Percentiles rank a stretch among this genome's conserved stretches.
Evolutionary conservation across 2,329 filamentous ascomycete species (phyloP).

Genomic region (Metarhizium album): DNA sequence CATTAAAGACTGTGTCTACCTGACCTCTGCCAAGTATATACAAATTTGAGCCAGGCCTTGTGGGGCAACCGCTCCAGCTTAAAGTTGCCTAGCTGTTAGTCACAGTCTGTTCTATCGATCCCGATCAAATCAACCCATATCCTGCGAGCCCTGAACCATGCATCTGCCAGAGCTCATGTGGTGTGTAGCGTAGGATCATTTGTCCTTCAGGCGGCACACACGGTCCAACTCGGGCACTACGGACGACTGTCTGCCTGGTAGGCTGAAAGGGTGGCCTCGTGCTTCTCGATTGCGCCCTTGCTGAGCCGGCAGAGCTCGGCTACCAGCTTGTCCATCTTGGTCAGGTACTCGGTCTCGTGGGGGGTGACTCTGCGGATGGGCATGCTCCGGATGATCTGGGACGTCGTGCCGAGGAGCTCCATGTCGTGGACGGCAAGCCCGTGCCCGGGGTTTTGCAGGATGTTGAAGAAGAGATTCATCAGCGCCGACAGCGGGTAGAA

Average conservation of each 20-base stretch:
- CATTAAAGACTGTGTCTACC: too few species aligned
- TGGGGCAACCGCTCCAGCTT: too few species aligned
- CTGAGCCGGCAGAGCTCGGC: constrained; percentile 32
- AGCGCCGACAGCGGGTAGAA: constrained; percentile 47
- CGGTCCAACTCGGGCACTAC: too few species aligned
- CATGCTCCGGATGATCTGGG: constrained; percentile 32
- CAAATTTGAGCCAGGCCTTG: too few species aligned
- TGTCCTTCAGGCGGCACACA: too few species aligned
- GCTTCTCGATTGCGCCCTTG: constrained; percentile 29
- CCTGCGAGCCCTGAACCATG: too few species aligned
- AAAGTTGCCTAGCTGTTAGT: too few species aligned
- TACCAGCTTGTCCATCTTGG: constrained; percentile 31
- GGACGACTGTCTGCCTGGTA: neutral
- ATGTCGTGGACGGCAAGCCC: constrained; percentile 33
- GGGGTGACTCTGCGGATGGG: constrained; percentile 16
- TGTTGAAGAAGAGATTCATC: constrained; percentile 43
- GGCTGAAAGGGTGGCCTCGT: neutral
- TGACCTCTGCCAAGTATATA: too few species aligned
- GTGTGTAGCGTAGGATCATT: too few species aligned
- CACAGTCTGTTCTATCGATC: too few species aligned
- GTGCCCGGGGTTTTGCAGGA: constrained; percentile 36
- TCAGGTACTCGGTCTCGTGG: constrained; percentile 28
- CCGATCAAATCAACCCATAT: too few species aligned
- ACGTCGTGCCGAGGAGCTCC: constrained; percentile 30
- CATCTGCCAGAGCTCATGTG: too few species aligned